Base-by-base conservation (phyloP, 176 grass and related monocot species). In the Aegilops umbellulata region DNA sequence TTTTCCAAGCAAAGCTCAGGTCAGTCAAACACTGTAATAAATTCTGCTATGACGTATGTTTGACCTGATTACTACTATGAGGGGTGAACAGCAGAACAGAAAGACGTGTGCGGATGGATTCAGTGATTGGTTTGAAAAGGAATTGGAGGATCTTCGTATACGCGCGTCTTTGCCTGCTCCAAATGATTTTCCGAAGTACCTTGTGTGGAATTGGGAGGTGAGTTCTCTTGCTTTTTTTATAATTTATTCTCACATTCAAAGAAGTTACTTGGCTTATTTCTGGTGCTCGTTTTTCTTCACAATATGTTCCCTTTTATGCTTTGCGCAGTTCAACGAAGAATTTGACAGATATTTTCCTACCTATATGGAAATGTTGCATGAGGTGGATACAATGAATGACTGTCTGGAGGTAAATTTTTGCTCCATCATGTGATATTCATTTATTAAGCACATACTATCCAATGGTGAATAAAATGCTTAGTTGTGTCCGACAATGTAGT, bases 171-270 rank as follows among this genome's bases (percentile, higher is more conserved):
- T 6, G 46, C 10, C 61, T 46, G 79, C 26, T 44, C 79, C 79
- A 67, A 23, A 51, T 16, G 2, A n/a, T 47, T 81, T 81, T 20
- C 79, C 79, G 22, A 12, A 49, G 16, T 4, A 31, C 25, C 17
- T 11, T 22, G n/a, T 53, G 10, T 82, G 80, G 80, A 82, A 69
- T 68, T 82, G 80, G 80, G 65, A 82, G 80, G 80, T 82, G 49
- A 34, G 65, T 34, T 69, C 26, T 69, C 19, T 23, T 51, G 2
- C 7, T 69, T 24, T 35, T 69, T 7, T 20, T 69, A 69, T 55
- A 16, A 36, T 44, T 24, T 24, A 20, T 5, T 46, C 27, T 30
- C 42, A 55, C n/a, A 44, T 81, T 27, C 46, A 29, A 41, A 49
- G 65, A 25, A 24, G 34, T 55, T 53, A 23, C 29, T 2, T 69